Base-by-base conservation (phyloP, 306 rosid genomes). In the Dryas octopetala region DNA sequence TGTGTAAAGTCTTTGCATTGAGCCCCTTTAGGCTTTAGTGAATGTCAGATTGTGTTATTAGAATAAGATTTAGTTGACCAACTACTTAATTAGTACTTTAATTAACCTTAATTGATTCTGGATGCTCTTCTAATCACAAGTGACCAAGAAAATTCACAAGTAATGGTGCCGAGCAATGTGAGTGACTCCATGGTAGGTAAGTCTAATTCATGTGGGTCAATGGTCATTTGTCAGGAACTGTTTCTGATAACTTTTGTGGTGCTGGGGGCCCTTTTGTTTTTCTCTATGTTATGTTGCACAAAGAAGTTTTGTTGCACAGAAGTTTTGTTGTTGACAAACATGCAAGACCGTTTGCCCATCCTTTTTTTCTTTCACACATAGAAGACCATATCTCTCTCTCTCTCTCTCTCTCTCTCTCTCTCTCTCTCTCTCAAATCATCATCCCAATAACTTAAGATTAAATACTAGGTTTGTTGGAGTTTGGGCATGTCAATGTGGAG, bases 61-160 rank as follows among this genome's bases (percentile, higher is more conserved):
- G 6, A 74, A 81, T 71, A 79, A 66, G 23, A 5, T 45, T 32
- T 53, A 65, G 87, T 87, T 87, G 85, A 82, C 85, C 71, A 76
- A 55, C 41, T 69, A 12, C 68, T 80, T 70, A 79, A 43, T 74
- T 23, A 43, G 54, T 57, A 52, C 7, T 76, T 32, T 71, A 65
- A 50, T 55, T 58, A 12, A 7, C 38, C 16, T 46, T 74, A 55
- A 5, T 63, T 40, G 59, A 76, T 69, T 62, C 8, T 7, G 45
- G 87, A 85, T 79, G 79, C 85, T 75, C 81, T 83, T 81, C 73
- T 72, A 26, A 76, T 60, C 57, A 68, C 63, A 76, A 78, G 58
- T 74, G 76, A 80, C 77, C 86, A 80, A 74, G 55, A 57, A 28
- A 74, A 38, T 17, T 43, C 81, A 80, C 59, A 63, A 72, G 47